phyloP scores from a whole-genome alignment of 257 asterid species.

The Fraxinus cuspidata region DNA sequence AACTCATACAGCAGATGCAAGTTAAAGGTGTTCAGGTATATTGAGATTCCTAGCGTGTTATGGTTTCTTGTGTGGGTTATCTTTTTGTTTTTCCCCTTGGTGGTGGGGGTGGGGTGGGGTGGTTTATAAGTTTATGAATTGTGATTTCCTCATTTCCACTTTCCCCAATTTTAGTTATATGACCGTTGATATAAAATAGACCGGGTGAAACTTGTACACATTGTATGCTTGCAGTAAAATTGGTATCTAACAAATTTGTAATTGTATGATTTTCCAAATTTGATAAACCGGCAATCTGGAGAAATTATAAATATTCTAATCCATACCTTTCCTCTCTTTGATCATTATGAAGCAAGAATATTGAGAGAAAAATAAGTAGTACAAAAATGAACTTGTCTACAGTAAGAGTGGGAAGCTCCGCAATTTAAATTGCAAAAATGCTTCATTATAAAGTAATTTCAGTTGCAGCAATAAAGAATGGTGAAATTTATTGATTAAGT shows the following conservation, averaged over 20 bases:
- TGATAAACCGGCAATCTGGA: neutral
- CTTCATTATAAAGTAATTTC: neutral
- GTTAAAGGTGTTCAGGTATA: slow-evolving; percentile 98
- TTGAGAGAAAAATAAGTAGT: neutral
- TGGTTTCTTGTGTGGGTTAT: too few species aligned
- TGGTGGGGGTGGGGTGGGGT: too few species aligned
- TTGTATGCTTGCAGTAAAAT: neutral
- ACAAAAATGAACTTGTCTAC: neutral
- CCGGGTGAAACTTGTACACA: neutral
- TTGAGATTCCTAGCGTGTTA: too few species aligned
- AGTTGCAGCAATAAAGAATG: neutral
- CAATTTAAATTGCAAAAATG: neutral
- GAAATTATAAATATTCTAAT: neutral
- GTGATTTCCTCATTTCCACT: too few species aligned
- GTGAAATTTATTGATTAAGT: neutral
- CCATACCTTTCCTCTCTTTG: neutral
- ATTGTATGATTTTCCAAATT: neutral
- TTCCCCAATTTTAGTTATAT: neutral
- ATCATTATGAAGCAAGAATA: neutral
- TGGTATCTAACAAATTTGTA: neutral
- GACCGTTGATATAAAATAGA: neutral
- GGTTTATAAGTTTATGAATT: too few species aligned
- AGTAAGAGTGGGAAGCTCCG: neutral
- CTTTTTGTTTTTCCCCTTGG: too few species aligned
- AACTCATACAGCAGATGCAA: slow-evolving; percentile 98